A percentile compares a stretch with the other conserved stretches of the same genome.
phyloP scores from a whole-genome alignment of 1,139 yeast species.

The Hansenula anomala region DNA sequence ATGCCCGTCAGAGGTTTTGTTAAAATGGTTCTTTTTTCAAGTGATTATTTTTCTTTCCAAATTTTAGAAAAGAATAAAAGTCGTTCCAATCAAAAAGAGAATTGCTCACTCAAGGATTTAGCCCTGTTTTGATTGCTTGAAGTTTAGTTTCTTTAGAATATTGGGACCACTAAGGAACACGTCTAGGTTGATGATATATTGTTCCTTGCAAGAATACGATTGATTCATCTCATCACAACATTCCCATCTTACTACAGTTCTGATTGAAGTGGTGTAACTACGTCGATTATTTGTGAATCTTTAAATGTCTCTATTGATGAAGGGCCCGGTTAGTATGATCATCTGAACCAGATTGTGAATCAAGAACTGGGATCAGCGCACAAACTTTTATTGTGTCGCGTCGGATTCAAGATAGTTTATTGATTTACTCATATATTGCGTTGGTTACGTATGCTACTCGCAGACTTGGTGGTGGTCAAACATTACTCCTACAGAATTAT shows the following conservation, averaged over 20 bases:
- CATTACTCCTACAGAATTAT: constrained; percentile 1
- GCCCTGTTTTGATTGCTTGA: not conserved
- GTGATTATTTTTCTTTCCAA: constrained; percentile 13
- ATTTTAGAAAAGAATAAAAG: constrained; percentile 13
- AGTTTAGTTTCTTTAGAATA: no score
- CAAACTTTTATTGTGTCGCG: constrained; percentile 6
- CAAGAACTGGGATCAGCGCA: constrained; percentile 15
- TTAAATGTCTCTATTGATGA: constrained; percentile 7
- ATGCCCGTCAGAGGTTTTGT: not conserved
- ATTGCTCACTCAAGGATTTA: constrained; percentile 14
- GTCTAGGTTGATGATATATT: no score
- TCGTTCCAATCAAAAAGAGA: constrained; percentile 9
- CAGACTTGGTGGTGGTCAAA: not conserved
- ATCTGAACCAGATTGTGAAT: not conserved
- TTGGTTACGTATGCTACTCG: not conserved
- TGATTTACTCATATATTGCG: not conserved
- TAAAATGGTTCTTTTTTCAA: constrained; percentile 13
- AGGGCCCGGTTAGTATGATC: constrained; percentile 14
- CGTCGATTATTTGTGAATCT: not conserved
- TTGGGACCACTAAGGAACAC: no score
- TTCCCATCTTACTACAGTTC: not conserved
- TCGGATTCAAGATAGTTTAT: constrained; percentile 12
- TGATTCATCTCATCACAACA: not conserved
- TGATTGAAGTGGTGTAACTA: no score
- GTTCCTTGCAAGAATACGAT: no score